Percentiles rank a stretch among this genome's conserved stretches.
phyloP scores from a whole-genome alignment of 495 filamentous ascomycete species.

The Hamigera avellanea region DNA sequence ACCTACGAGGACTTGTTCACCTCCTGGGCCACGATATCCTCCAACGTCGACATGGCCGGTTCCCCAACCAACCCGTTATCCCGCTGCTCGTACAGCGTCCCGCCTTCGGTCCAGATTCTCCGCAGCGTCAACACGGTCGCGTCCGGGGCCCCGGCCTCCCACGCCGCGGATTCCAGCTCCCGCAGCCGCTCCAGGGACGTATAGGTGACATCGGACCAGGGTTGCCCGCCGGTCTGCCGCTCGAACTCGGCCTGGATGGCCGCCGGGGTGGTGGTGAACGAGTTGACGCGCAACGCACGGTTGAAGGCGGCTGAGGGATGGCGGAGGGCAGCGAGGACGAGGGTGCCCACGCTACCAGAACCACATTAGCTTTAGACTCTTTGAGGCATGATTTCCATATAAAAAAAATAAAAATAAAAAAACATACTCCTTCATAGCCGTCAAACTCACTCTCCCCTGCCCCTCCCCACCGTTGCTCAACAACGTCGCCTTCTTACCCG shows the following conservation, averaged over 20 bases:
- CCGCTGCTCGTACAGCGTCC: constrained; percentile 55
- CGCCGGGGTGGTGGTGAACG: constrained; percentile 52
- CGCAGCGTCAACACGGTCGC: constrained; percentile 48
- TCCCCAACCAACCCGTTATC: constrained; percentile 46
- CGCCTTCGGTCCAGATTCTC: constrained; percentile 61
- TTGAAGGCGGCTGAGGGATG: constrained; percentile 40
- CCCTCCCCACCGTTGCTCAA: constrained; percentile 34
- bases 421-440: constrained; percentile 55
- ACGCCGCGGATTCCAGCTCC: constrained; percentile 41
- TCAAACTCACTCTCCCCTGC: constrained; percentile 49
- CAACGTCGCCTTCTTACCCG: constrained; percentile 44
- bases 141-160: constrained; percentile 37
- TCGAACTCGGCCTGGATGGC: constrained; percentile 55
- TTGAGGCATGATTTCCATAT: constrained; percentile 4
- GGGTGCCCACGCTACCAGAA: constrained; percentile 45
- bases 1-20: neutral
- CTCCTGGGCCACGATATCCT: neutral
- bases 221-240: constrained; percentile 44
- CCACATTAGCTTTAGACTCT: too few relatives aligned
- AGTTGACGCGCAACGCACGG: constrained; percentile 54
- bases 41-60: neutral
- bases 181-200: constrained; percentile 39
- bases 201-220: constrained; percentile 39
- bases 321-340: constrained; percentile 47
- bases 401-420: neutral